Percentiles rank a stretch among this genome's conserved stretches.
Conservation (phyloP, 805 yeast species). For the Tetrapisispora arboricola region DNA sequence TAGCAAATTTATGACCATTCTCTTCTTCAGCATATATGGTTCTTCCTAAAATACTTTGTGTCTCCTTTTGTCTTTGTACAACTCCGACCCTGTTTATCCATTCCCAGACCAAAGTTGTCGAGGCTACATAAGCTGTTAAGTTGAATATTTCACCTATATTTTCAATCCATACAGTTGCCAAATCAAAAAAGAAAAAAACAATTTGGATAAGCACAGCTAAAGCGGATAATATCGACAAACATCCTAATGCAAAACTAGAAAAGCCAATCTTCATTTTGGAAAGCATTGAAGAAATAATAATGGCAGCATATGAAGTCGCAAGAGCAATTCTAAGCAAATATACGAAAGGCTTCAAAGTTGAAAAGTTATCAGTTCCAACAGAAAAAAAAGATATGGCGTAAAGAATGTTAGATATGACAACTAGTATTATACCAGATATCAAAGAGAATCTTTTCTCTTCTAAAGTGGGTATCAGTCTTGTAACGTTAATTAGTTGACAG, state of each 20-base stretch:
- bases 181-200: slow-evolving; percentile 66
- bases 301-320: slow-evolving; percentile 55
- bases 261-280: slow-evolving; percentile 44
- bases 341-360: slow-evolving; percentile 61
- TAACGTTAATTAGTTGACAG: slow-evolving; percentile 61
- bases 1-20: slow-evolving; percentile 21
- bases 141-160: slow-evolving; percentile 66
- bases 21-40: slow-evolving; percentile 62
- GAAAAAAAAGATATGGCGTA: slow-evolving; percentile 50
- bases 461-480: slow-evolving; percentile 56
- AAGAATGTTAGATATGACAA: slow-evolving; percentile 48
- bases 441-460: slow-evolving; percentile 58
- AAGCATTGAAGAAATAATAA: slow-evolving; percentile 46
- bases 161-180: slow-evolving; percentile 64
- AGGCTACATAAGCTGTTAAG: slow-evolving; percentile 57
- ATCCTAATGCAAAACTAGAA: slow-evolving; percentile 35
- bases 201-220: slow-evolving; percentile 50
- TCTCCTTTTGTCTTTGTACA: slow-evolving; percentile 49
- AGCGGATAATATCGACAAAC: slow-evolving; percentile 47
- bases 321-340: slow-evolving; percentile 65
- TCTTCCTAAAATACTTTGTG: slow-evolving; percentile 65
- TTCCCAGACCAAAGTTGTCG: slow-evolving; percentile 75
- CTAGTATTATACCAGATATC: slow-evolving; percentile 44
- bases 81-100: slow-evolving; percentile 63
- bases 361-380: slow-evolving; percentile 22